A percentile compares a stretch with the other conserved stretches of the same genome.
Conservation (phyloP, 2,329 filamentous ascomycete genomes). For the Akanthomyces dipterigenus region DNA sequence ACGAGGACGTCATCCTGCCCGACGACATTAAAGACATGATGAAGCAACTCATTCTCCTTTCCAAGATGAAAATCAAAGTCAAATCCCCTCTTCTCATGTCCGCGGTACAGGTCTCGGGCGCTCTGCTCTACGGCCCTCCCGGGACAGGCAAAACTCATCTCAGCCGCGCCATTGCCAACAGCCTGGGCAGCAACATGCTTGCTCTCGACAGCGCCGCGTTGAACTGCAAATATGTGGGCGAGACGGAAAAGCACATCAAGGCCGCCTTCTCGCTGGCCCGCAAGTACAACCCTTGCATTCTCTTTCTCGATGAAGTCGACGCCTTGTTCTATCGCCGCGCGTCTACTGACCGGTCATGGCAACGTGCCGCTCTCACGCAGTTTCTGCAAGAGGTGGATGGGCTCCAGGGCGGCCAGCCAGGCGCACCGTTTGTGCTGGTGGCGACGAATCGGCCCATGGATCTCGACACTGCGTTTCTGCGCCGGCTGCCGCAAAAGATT, state of each 20-base stretch:
- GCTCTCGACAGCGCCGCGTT: conserved; percentile 15
- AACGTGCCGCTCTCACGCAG: conserved; percentile 17
- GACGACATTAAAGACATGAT: not conserved
- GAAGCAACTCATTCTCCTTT: not conserved
- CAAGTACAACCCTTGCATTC: conserved; percentile 21
- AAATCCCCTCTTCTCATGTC: not conserved
- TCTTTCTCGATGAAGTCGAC: conserved; percentile 16
- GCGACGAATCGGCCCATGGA: conserved; percentile 25
- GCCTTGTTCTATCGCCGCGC: conserved; percentile 15
- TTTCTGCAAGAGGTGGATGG: conserved; percentile 25
- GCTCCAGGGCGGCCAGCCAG: conserved; percentile 3
- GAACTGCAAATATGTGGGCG: conserved; percentile 16
- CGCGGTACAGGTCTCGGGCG: conserved; percentile 14
- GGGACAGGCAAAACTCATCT: conserved; percentile 25
- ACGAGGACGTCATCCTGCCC: not conserved
- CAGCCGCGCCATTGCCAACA: conserved; percentile 18
- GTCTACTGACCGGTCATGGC: not conserved
- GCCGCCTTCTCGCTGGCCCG: conserved; percentile 20
- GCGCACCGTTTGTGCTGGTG: conserved; percentile 20
- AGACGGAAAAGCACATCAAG: conserved; percentile 22
- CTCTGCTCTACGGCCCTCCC: conserved; percentile 23
- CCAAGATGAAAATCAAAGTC: not conserved
- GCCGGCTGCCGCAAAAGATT: conserved; percentile 41
- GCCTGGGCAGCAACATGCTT: conserved; percentile 18
- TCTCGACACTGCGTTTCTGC: conserved; percentile 38